phyloP scores from a whole-genome alignment of 2,329 filamentous ascomycete species.

The Claviceps pazoutovae region DNA sequence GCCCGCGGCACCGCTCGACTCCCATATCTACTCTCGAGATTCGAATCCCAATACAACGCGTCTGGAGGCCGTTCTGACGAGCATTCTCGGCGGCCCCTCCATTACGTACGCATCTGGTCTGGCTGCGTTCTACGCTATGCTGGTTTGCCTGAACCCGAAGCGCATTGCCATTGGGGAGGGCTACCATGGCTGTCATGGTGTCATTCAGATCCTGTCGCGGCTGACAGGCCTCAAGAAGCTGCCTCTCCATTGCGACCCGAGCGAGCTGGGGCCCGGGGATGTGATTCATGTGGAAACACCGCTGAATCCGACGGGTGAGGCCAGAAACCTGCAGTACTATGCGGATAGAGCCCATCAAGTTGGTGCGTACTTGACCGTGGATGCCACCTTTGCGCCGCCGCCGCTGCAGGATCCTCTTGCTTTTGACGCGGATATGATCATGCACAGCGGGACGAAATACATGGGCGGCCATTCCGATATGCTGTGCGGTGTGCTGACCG shows the following conservation, averaged over 20 bases:
- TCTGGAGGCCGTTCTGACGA: conserved; percentile 68
- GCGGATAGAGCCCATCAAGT: conserved; percentile 56
- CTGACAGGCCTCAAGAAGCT: conserved; percentile 64
- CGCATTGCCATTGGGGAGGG: conserved; percentile 70
- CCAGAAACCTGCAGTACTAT: conserved; percentile 57
- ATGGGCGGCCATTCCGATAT: conserved; percentile 91
- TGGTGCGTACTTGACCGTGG: conserved; percentile 69
- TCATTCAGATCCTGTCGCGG: conserved; percentile 58
- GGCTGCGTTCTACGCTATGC: conserved; percentile 73
- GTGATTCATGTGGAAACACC: conserved; percentile 88
- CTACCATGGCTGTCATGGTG: conserved; percentile 89
- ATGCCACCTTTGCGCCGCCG: conserved; percentile 86
- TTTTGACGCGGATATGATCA: conserved; percentile 69
- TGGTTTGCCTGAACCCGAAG: conserved; percentile 72
- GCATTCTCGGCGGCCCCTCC: conserved; percentile 53
- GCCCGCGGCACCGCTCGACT: conserved; percentile 37
- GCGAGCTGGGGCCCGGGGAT: conserved; percentile 61
- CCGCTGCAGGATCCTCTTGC: conserved; percentile 75
- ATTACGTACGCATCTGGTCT: conserved; percentile 77
- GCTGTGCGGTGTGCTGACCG: conserved; percentile 70
- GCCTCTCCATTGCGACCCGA: conserved; percentile 52
- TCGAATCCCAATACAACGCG: conserved; percentile 69
- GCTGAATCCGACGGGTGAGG: conserved; percentile 77
- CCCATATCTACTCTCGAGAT: conserved; percentile 73
- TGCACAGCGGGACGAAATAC: conserved; percentile 95